Evolutionary conservation across 352 stramenopile species (phyloP).

Genomic region (Thraustotheca clavata): DNA sequence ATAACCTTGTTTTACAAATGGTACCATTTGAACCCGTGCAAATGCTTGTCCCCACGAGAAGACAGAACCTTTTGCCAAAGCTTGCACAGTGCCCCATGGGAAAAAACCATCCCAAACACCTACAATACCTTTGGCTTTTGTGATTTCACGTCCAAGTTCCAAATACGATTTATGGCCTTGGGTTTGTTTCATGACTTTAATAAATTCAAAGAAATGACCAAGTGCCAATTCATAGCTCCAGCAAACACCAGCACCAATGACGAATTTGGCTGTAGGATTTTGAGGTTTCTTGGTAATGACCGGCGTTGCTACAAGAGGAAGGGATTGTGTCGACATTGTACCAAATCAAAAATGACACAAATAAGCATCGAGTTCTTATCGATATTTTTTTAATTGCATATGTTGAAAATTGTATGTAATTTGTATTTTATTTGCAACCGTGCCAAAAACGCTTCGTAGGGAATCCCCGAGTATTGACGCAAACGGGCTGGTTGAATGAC

Average conservation of each 20-base stretch:
- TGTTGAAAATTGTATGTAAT: background rate
- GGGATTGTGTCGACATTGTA: background rate
- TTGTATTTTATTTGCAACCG: background rate
- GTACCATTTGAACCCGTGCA: constrained; percentile 42
- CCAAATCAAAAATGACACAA: background rate
- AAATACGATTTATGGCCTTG: constrained; percentile 71
- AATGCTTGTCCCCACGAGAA: constrained; percentile 86
- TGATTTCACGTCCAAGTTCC: constrained; percentile 74
- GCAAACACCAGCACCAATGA: constrained; percentile 78
- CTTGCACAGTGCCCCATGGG: constrained; percentile 87
- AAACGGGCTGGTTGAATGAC: background rate
- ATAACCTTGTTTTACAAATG: constrained; percentile 43
- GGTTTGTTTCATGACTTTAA: constrained; percentile 93
- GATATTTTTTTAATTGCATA: constrained; percentile 1
- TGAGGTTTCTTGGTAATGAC: constrained; percentile 25
- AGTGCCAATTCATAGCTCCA: constrained; percentile 82
- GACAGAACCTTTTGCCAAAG: constrained; percentile 83
- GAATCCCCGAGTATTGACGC: background rate
- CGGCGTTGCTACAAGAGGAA: background rate
- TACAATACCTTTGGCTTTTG: constrained; percentile 76
- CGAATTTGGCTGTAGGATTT: constrained; percentile 63
- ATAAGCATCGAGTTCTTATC: background rate
- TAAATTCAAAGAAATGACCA: constrained; percentile 90
- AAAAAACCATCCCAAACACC: constrained; percentile 92
- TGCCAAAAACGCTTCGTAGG: background rate